Percentiles rank a stretch among this genome's conserved stretches.
phyloP scores from a whole-genome alignment of 2,329 filamentous ascomycete species.

The Colletotrichum gigasporum region DNA sequence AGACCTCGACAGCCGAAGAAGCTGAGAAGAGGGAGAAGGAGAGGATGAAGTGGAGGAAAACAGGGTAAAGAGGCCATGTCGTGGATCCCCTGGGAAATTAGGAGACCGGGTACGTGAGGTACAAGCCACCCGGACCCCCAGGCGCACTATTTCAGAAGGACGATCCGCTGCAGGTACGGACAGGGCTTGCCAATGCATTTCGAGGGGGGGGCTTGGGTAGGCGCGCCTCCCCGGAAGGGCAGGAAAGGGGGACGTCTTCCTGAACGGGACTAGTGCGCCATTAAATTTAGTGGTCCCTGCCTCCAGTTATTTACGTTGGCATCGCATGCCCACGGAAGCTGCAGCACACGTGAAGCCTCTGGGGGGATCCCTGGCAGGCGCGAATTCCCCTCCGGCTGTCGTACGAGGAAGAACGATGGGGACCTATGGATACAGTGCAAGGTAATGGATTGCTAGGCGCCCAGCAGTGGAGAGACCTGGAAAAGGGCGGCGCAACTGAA shows the following conservation, averaged over 20 bases:
- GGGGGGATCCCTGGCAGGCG: neutral
- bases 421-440: too few relatives aligned
- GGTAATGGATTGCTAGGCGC: too few relatives aligned
- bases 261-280: constrained; percentile 2
- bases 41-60: constrained; percentile 30
- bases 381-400: neutral
- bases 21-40: constrained; percentile 29
- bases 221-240: constrained; percentile 15
- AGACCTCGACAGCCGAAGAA: constrained; percentile 27
- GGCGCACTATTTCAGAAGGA: constrained; percentile 22
- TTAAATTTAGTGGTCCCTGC: constrained; percentile 15
- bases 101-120: constrained; percentile 14
- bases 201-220: neutral
- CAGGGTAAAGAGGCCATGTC: constrained; percentile 31
- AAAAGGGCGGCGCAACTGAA: too few relatives aligned
- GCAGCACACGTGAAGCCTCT: constrained; percentile 4
- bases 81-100: constrained; percentile 31
- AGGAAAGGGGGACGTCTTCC: constrained; percentile 21
- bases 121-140: constrained; percentile 23
- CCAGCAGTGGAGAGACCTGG: too few relatives aligned
- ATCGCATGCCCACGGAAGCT: too few relatives aligned
- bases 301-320: constrained; percentile 22
- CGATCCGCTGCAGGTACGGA: constrained; percentile 29
- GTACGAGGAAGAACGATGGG: constrained; percentile 4
- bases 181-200: constrained; percentile 4